These are phyloP conservation scores for Dendrocalamus sinicus DNA, from an alignment of 176 grass and related monocot species.

Conservation along the genomic window DNA sequence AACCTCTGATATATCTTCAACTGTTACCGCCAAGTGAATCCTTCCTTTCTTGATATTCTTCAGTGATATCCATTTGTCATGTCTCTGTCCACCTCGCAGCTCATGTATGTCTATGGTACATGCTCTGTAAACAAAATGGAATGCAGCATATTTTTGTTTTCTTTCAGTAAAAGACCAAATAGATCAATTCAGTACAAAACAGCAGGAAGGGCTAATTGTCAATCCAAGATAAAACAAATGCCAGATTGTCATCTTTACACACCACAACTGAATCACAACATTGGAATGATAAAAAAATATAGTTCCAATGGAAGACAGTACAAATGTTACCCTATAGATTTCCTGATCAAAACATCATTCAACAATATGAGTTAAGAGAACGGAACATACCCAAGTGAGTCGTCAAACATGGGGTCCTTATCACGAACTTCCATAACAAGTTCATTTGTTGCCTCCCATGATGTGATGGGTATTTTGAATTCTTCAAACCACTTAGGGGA, in stretches of 20 bases:
- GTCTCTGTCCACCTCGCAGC: conserved; percentile 79
- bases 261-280: conserved; percentile 5
- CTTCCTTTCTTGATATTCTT: conserved; percentile 93
- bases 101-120: conserved; percentile 74
- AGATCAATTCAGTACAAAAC: conserved; percentile 1
- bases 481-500: conserved; percentile 91
- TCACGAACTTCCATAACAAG: conserved; percentile 82
- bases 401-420: conserved; percentile 93
- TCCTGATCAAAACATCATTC: conserved; percentile 17
- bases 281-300: neutral
- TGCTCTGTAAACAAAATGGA: conserved; percentile 54
- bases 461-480: conserved; percentile 90
- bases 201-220: neutral
- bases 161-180: conserved; percentile 20
- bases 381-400: conserved; percentile 77
- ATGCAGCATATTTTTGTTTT: conserved; percentile 24
- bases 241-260: conserved; percentile 12
- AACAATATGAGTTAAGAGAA: conserved; percentile 28
- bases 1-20: conserved; percentile 61
- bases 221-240: conserved; percentile 16
- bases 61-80: conserved; percentile 90
- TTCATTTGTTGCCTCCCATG: conserved; percentile 77
- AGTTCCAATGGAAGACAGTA: neutral
- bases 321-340: conserved; percentile 1
- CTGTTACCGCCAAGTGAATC: conserved; percentile 72